Evolutionary conservation across 2,329 filamentous ascomycete genomes (phyloP), one percentile per base, ranked within the genome.

Genomic region (Ophiocordyceps camponoti-leonardi): DNA sequence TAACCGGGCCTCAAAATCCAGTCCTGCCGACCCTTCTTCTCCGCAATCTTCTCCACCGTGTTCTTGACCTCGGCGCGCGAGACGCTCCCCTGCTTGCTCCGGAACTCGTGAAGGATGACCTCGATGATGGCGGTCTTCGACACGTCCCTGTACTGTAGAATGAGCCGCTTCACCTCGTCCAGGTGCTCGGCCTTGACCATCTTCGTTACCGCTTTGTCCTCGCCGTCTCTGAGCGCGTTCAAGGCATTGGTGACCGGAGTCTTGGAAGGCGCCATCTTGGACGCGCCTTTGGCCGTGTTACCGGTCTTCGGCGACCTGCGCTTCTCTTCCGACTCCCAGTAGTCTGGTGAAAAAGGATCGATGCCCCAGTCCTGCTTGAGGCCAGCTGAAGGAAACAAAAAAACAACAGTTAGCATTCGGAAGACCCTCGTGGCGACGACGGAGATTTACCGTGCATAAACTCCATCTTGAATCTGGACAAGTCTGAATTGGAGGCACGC

Each of bases 311-410:
- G 39, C 11, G 52, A 42, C 43, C 52, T 55, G 20, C 55, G 51
- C 49, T 62, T 64, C 18, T 55, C 56, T 47, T 67, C 66, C 2
- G 64, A 51, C 28, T 69, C 64, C 92, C 92, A 96, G 61, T 96
- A 96, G 0, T 68, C 61, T 0, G 77, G 77, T 0, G 86, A 88
- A 58, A 90, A 93, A 0, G 92, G 92, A 56, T 98, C 81, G 51
- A 98, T 90, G 8, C 62, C 58, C 43, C 61, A 60, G 43, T 62
- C 79, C 62, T 60, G 64, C 35, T 72, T 63, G 14, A 77, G 64
- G 47, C 59, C 57, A 45, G 68, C 70, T 73, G 50, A 10, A 35
- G 10, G n/a, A 39, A 39, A 26, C 6, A 12, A 7, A 39, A n/a
- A 8, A 39, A 16, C 20, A 12, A 7, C 16, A 6, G 40, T 23